Evolutionary conservation across 441 rosid genomes (phyloP), one percentile per base, ranked within the genome.

Genomic region (Metrosideros polymorpha): DNA sequence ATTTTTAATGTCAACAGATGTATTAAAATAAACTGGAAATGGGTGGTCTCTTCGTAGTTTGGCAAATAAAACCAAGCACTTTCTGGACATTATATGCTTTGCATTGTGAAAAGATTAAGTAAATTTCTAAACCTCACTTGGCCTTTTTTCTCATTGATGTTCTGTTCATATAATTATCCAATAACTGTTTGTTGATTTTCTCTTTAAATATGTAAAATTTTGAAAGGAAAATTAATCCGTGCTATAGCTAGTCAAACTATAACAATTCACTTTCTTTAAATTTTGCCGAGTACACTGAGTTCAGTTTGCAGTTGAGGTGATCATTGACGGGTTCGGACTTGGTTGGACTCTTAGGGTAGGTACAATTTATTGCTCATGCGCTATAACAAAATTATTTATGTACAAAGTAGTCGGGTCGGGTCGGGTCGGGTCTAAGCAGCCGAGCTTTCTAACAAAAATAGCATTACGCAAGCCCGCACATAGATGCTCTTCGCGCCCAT

Each of bases 71-170:
- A n/a, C n/a, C n/a, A n/a, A n/a, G n/a, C n/a, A 56, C 63, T 56
- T 27, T 56, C 63, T n/a, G 63, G 15, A 27, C 12, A 56, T n/a
- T 56, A 27, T 6, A 56, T 27, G 22, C 39, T 30, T 59, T 59
- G 39, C 39, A 17, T 29, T 14, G 39, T 12, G 71, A 59, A 59
- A 18, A 14, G 39, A 59, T 59, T 59, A 29, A 57, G 9, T 59
- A 6, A 59, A 6, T 59, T 59, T 29, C 35, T 59, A 14, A 15
- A 29, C 19, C 19, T 29, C 71, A 2, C 35, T n/a, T 57, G 66
- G 17, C 15, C 1, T 12, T 27, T 22, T n/a, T 13, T n/a, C 3
- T 8, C 17, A 3, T 6, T n/a, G 0, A 24, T 25, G 29, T 4
- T 55, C 4, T 25, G 25, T 55, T 25, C 59, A 24, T 55, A 55